Conservation (phyloP, 192 early-diverging fungal species). For the Backusella luteola region DNA sequence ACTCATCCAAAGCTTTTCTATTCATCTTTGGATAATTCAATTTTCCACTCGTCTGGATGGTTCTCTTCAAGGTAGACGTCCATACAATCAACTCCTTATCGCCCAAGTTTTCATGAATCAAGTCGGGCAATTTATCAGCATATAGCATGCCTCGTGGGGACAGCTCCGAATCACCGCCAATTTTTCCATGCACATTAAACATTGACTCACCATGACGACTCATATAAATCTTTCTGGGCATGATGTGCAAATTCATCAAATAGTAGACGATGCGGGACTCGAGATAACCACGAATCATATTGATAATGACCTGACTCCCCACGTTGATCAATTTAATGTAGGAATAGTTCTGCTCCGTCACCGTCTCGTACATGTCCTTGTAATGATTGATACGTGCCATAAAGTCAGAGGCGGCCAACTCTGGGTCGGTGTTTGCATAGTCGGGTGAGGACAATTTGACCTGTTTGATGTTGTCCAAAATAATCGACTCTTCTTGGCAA, state of each 20-base stretch:
- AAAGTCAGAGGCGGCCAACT: constrained; percentile 88
- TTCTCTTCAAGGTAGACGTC: constrained; percentile 95
- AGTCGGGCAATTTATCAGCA: constrained; percentile 76
- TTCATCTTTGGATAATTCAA: constrained; percentile 86
- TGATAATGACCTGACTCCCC: constrained; percentile 86
- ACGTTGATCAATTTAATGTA: constrained; percentile 97
- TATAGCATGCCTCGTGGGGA: constrained; percentile 86
- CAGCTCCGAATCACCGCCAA: constrained; percentile 94
- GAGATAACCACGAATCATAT: constrained; percentile 93
- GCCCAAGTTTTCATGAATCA: constrained; percentile 77
- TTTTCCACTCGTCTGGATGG: constrained; percentile 82
- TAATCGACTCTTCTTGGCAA: constrained; percentile 86
- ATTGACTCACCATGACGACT: constrained; percentile 91
- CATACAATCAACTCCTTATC: constrained; percentile 83
- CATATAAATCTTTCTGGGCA: constrained; percentile 91
- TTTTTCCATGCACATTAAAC: constrained; percentile 88
- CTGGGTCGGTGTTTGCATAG: constrained; percentile 85
- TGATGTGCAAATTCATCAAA: constrained; percentile 98
- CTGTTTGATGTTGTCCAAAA: constrained; percentile 91
- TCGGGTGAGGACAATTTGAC: constrained; percentile 96
- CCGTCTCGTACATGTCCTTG: constrained; percentile 85
- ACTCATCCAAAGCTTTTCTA: constrained; percentile 98
- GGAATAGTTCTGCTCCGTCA: constrained; percentile 69
- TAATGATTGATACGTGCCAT: constrained; percentile 91
- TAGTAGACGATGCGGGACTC: constrained; percentile 98